These are phyloP conservation scores for Candida suzukii DNA, from an alignment of 805 yeast species.

Conservation along the genomic window DNA sequence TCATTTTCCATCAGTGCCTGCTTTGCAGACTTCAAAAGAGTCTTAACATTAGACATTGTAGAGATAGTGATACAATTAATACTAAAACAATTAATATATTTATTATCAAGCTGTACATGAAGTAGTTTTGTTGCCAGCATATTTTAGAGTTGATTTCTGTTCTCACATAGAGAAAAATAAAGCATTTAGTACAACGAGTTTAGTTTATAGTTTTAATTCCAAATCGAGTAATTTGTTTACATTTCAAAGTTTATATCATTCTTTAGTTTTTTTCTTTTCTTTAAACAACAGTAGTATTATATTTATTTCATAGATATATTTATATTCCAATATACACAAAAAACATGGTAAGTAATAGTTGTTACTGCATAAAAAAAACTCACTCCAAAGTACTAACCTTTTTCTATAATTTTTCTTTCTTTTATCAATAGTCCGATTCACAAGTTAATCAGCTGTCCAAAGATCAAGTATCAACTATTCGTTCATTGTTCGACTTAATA, in stretches of 20 bases:
- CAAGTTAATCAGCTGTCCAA: slow-evolving; percentile 36
- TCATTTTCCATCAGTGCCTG: slow-evolving; percentile 47
- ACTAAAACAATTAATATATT: too few species aligned
- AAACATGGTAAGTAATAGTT: background rate
- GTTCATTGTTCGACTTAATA: slow-evolving; percentile 71
- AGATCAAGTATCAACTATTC: slow-evolving; percentile 56
- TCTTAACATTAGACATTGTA: slow-evolving; percentile 9
- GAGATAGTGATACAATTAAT: background rate
- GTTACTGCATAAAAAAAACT: too few species aligned
- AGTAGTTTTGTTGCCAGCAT: too few species aligned
- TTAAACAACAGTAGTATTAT: too few species aligned
- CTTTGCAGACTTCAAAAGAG: slow-evolving; percentile 40
- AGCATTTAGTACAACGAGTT: background rate
- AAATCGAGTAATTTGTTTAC: slow-evolving; percentile 1
- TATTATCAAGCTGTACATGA: too few species aligned
- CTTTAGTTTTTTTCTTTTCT: too few species aligned
- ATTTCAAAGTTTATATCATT: background rate
- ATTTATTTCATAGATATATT: too few species aligned
- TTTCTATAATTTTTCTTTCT: too few species aligned
- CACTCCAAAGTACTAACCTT: too few species aligned
- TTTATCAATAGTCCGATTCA: background rate
- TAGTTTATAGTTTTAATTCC: background rate
- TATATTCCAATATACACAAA: too few species aligned
- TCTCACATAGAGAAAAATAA: too few species aligned
- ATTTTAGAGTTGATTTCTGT: too few species aligned